Evolutionary conservation across 441 rosid genomes (phyloP).

Genomic region (Bocquillonia castaneifolia): DNA sequence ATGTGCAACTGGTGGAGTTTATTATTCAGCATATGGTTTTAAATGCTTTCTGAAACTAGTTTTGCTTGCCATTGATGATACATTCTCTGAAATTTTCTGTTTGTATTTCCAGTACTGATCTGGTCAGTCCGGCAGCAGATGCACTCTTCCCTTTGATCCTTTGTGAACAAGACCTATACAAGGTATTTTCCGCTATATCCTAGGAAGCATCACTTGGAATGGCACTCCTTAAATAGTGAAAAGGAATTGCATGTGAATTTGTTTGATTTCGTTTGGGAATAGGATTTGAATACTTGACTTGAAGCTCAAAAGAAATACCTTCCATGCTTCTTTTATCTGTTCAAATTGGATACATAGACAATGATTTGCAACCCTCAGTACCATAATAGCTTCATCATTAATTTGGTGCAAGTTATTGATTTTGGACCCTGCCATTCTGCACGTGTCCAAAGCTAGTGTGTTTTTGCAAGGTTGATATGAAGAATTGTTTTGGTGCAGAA

Average conservation of each 20-base stretch:
- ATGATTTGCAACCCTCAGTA: not conserved
- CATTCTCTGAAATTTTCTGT: conserved; percentile 18
- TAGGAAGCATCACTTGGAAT: not conserved
- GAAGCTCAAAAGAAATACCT: not conserved
- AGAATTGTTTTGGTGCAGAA: conserved; percentile 40
- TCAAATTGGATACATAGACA: not conserved
- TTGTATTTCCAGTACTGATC: conserved; percentile 60
- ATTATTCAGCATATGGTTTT: not conserved
- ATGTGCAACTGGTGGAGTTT: not conserved
- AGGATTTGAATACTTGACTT: not conserved
- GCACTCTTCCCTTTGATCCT: conserved; percentile 92
- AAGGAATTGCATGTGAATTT: not conserved
- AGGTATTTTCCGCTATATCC: conserved; percentile 41
- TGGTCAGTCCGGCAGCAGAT: conserved; percentile 91
- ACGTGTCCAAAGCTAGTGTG: not conserved
- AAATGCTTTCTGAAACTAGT: conserved; percentile 3
- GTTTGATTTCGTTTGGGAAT: not conserved
- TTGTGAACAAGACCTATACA: conserved; percentile 81
- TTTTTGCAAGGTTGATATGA: not conserved
- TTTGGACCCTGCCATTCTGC: too few relatives aligned
- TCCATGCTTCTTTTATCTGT: not conserved
- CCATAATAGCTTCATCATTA: not conserved
- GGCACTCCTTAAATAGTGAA: not conserved
- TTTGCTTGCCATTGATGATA: conserved; percentile 10
- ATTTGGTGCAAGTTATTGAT: not conserved